Evolutionary conservation across 257 asterid genomes (phyloP).

Genomic region (Galeopsis tetrahit): DNA sequence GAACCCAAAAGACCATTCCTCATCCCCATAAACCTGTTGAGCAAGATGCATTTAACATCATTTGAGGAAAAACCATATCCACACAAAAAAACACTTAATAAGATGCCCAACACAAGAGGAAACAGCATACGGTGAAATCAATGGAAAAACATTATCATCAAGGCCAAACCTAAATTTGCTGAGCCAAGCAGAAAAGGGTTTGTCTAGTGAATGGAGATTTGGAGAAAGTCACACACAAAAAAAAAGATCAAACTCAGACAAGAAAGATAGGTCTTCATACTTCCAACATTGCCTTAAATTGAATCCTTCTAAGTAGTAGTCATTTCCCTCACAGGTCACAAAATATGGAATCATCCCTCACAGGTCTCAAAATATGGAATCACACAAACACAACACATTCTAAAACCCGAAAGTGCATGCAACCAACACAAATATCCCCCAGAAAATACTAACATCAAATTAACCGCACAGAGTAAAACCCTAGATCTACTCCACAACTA

Average conservation of each 20-base stretch:
- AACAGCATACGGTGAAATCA: background rate
- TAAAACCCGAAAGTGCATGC: background rate
- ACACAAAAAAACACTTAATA: background rate
- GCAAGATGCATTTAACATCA: conserved; percentile 19
- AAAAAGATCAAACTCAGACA: conserved; percentile 11
- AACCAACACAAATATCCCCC: background rate
- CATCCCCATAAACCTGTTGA: conserved; percentile 72
- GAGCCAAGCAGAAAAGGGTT: conserved; percentile 10
- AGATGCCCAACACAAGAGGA: conserved; percentile 25
- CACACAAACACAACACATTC: no score
- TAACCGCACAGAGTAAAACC: conserved; percentile 35
- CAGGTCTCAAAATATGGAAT: background rate
- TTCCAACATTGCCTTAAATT: background rate
- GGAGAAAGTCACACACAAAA: background rate
- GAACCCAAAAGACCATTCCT: conserved; percentile 98
- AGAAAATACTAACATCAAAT: conserved; percentile 15
- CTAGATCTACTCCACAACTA: conserved; percentile 44
- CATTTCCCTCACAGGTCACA: background rate
- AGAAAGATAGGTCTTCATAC: background rate
- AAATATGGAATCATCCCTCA: background rate
- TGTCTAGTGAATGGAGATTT: background rate
- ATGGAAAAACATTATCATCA: conserved; percentile 5
- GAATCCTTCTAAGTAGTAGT: conserved; percentile 15
- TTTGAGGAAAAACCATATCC: conserved; percentile 11
- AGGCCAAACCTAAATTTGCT: background rate